A percentile compares a stretch with the other conserved stretches of the same genome.
Conservation (phyloP, 495 filamentous ascomycete genomes). For the Penicillium lagena region DNA sequence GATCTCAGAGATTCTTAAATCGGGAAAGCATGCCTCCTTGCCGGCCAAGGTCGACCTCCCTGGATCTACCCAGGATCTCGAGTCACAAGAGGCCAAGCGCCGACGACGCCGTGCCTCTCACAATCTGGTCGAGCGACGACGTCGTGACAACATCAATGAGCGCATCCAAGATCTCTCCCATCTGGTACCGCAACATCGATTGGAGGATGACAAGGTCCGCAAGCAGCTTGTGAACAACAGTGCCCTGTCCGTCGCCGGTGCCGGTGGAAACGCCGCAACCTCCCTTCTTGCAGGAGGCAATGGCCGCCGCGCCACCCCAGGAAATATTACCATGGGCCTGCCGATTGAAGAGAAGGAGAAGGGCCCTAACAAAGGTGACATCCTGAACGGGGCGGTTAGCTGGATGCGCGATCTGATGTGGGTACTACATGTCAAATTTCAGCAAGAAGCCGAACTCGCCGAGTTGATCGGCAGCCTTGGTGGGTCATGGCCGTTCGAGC, state of each 20-base stretch:
- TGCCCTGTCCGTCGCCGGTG: slow-evolving; percentile 73
- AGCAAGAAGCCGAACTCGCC: slow-evolving; percentile 79
- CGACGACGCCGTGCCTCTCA: slow-evolving; percentile 87
- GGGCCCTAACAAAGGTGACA: slow-evolving; percentile 97
- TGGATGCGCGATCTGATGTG: slow-evolving; percentile 99
- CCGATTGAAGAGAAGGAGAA: slow-evolving; percentile 97
- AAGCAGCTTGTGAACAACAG: slow-evolving; percentile 91
- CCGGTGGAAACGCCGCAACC: slow-evolving; percentile 66
- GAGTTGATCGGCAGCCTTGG: slow-evolving; percentile 66
- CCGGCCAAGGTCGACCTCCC: slow-evolving; percentile 59
- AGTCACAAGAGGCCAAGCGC: slow-evolving; percentile 86
- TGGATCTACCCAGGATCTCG: slow-evolving; percentile 45
- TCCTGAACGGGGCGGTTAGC: slow-evolving; percentile 91
- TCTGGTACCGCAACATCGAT: slow-evolving; percentile 82
- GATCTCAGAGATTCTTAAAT: slow-evolving; percentile 64
- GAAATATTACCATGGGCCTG: slow-evolving; percentile 84
- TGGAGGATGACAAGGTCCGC: slow-evolving; percentile 95
- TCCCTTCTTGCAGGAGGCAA: slow-evolving; percentile 80
- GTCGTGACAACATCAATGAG: slow-evolving; percentile 97
- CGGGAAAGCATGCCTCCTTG: slow-evolving; percentile 63
- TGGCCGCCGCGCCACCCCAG: slow-evolving; percentile 73
- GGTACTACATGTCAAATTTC: slow-evolving; percentile 77
- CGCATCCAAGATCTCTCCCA: slow-evolving; percentile 93
- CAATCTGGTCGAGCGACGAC: slow-evolving; percentile 90
- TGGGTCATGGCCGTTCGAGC: slow-evolving; percentile 69